Base-by-base conservation (phyloP, 345 rosid genomes). In the Hibiscus tridactylites region DNA sequence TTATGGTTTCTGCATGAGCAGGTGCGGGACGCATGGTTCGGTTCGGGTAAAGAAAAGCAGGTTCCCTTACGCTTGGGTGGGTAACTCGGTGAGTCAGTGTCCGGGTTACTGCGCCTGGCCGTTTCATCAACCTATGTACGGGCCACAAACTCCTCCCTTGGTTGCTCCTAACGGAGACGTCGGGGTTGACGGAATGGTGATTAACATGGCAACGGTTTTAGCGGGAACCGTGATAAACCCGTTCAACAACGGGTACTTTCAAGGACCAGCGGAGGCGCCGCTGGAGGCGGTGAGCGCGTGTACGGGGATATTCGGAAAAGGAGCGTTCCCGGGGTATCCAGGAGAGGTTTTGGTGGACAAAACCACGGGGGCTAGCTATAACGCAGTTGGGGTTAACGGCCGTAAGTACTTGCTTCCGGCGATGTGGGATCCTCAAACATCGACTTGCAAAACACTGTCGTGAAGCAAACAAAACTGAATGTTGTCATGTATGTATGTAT, bases 31-130 rank as follows among this genome's bases (percentile, higher is more conserved):
- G 1, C 98, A 91, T 74, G 94, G 90, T 35, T 67, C 78, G 26
- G 73, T 52, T 49, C 47, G 59, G 19, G 60, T 56, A 6, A 54
- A 64, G 16, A 57, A 46, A 50, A 66, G 71, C 19, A 76, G 68
- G 69, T 80, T 77, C 3, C 80, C 87, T 11, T 93, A 85, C 64
- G 80, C 87, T 0, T 91, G 98, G 98, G 94, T 89, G 0, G 97
- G 97, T 9, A 86, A 93, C 83, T 81, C 98, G 11, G 86, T 58
- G 76, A 73, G 74, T 53, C 88, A 78, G 77, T 93, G 98, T 42
- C 96, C 96, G 0, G 97, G 97, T 6, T 85, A 90, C 28, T 92
- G 97, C 79, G 91, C 95, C 46, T 92, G 98, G 98, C 96, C 96
- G 4, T 92, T 92, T 65, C 91, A 93, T 80, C 88, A 80, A 75